phyloP scores from a whole-genome alignment of 495 filamentous ascomycete genomes.

The Neurospora sp. region DNA sequence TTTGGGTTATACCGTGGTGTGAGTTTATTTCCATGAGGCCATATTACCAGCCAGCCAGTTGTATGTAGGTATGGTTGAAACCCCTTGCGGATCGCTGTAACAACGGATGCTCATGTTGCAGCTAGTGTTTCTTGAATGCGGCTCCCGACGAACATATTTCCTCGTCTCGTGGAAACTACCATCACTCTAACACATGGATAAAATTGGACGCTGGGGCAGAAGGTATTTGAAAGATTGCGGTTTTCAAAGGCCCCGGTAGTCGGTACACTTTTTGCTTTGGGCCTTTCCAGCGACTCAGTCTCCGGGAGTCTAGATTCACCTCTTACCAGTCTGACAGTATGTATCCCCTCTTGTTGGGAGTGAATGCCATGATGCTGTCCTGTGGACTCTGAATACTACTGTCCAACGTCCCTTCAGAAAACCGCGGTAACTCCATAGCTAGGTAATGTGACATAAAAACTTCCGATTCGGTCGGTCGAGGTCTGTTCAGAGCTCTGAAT shows the following conservation, averaged over 20 bases:
- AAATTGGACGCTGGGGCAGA: not conserved
- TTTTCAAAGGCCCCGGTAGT: not conserved
- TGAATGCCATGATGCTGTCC: not conserved
- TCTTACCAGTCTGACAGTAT: not conserved
- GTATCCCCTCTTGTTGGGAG: not conserved
- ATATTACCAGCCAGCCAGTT: not conserved
- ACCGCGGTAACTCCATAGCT: not conserved
- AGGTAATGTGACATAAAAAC: not conserved
- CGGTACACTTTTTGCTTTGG: not conserved
- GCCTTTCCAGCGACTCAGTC: not conserved
- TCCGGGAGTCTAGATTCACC: not conserved
- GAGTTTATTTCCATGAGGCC: not conserved
- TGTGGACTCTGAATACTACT: not conserved
- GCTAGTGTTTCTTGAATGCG: not conserved
- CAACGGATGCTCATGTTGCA: not conserved
- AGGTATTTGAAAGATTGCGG: not conserved
- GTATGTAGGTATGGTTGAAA: not conserved
- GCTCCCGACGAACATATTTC: not conserved
- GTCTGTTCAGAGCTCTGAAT: not conserved
- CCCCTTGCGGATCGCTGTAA: not conserved
- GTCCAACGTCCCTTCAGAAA: not conserved
- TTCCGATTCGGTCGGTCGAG: not conserved
- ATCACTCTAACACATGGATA: not conserved
- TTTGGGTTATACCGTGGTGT: not conserved
- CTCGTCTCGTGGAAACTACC: not conserved